Evolutionary conservation across 179 eudicot genomes (phyloP), one percentile per base, ranked within the genome.

Genomic region (Silene noctiflora): DNA sequence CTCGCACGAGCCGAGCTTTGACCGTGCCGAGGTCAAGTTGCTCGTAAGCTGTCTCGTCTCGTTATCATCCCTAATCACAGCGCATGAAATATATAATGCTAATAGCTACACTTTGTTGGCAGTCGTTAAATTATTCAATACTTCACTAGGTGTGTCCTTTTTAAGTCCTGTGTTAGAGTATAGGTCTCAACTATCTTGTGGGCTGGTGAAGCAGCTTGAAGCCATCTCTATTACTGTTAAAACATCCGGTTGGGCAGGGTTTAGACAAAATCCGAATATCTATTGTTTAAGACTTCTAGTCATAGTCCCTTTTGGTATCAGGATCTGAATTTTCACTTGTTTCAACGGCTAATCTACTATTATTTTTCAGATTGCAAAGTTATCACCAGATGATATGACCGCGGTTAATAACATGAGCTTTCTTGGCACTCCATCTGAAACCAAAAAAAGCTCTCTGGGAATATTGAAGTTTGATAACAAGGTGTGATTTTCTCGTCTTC

Each of bases 391-490:
- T 73, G 97, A 95, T 81, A 86, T 81, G 86, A 87, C 76, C 81
- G 99, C 99, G 70, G 93, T 91, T 48, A 81, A 87, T 56, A 95
- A 95, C 79, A 89, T 91, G 91, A 89, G 87, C 79, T 86, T 91
- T 77, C 90, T 95, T 71, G 96, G 88, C 82, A 86, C 88, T 75
- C 69, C 90, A 76, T 80, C 92, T 72, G 91, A 93, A 66, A 77
- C 86, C 31, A 91, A 93, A 81, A 93, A 91, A 79, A 88, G 85
- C 81, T 86, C 92, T 31, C 17, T 83, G 76, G 89, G 87, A 66
- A 86, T 89, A 33, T 81, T 93, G 69, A 95, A 91, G 77, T 93
- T 95, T 75, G 97, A 95, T 83, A 88, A 79, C 77, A 95, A 93
- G 97, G 99, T 95, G 53, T 72, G 61, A 39, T 53, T 21, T 75